phyloP scores from a whole-genome alignment of 2,329 filamentous ascomycete species.

The Trichoderma hamatum region DNA sequence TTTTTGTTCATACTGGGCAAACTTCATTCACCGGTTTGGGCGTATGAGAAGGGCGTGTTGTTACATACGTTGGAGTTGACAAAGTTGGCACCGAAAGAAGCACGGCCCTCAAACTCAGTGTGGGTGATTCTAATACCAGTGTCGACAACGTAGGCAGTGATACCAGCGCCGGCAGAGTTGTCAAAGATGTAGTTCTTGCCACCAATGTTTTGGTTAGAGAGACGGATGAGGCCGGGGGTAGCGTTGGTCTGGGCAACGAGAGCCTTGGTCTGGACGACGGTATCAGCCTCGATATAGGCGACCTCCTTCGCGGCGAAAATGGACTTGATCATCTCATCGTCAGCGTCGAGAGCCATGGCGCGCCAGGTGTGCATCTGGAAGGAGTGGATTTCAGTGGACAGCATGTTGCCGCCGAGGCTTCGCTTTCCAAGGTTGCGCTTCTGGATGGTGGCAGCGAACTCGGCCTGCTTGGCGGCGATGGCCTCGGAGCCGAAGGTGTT shows the following conservation, averaged over 20 bases:
- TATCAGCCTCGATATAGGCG: constrained; percentile 58
- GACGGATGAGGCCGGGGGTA: constrained; percentile 55
- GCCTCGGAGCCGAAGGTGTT: constrained; percentile 51
- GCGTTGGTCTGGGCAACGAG: constrained; percentile 57
- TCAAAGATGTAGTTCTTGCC: constrained; percentile 51
- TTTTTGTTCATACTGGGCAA: background rate
- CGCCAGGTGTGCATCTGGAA: constrained; percentile 56
- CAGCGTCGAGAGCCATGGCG: constrained; percentile 56
- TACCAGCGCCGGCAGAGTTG: constrained; percentile 54
- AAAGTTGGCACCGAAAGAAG: constrained; percentile 56
- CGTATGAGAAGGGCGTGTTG: background rate
- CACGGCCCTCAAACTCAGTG: constrained; percentile 59
- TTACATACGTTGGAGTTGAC: constrained; percentile 49
- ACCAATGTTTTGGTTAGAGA: constrained; percentile 50
- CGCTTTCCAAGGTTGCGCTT: constrained; percentile 62
- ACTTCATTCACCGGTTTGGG: background rate
- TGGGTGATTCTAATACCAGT: constrained; percentile 64
- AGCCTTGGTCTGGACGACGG: constrained; percentile 47
- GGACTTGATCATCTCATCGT: constrained; percentile 52
- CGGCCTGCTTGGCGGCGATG: constrained; percentile 54
- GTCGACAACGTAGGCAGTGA: constrained; percentile 66
- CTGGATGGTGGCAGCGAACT: constrained; percentile 52
- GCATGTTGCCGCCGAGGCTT: constrained; percentile 48
- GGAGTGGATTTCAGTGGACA: constrained; percentile 52
- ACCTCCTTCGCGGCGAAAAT: constrained; percentile 55